A percentile compares a stretch with the other conserved stretches of the same genome.
Evolutionary conservation across 1,284 basidiomycete species (phyloP).

Genomic region (Bondarzewia mesenterica): DNA sequence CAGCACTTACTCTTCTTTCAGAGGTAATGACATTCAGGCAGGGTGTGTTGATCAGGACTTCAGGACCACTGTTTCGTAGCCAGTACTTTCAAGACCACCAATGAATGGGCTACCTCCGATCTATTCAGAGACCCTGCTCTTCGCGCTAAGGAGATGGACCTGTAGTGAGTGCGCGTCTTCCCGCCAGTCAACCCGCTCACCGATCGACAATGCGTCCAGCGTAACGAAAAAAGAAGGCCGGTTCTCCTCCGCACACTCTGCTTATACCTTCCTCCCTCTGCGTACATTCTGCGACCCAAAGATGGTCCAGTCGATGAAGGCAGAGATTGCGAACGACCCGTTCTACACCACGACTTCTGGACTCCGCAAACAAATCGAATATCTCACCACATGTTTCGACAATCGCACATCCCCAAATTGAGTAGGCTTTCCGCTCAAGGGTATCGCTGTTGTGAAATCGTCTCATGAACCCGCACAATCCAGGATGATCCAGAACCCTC

Average conservation of each 20-base stretch:
- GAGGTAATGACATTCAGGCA: too few relatives aligned
- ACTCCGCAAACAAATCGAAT: too few relatives aligned
- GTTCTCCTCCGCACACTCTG: slow-evolving; percentile 1
- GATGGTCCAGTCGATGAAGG: neutral
- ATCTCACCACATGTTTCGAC: too few relatives aligned
- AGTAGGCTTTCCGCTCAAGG: slow-evolving; percentile 1
- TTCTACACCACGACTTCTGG: too few relatives aligned
- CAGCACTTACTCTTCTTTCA: neutral
- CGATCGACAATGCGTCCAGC: neutral
- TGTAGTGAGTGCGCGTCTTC: neutral
- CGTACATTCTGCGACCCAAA: too few relatives aligned
- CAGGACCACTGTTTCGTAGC: slow-evolving; percentile 6
- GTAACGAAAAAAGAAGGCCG: neutral
- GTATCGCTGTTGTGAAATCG: neutral
- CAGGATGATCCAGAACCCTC: neutral
- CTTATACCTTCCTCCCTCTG: neutral
- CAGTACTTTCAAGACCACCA: neutral
- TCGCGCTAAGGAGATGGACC: neutral
- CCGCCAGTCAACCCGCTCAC: neutral
- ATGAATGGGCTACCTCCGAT: slow-evolving; percentile 1
- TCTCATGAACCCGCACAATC: too few relatives aligned
- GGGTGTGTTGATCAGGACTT: too few relatives aligned
- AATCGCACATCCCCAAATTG: slow-evolving; percentile 1
- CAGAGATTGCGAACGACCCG: too few relatives aligned
- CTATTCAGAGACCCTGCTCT: neutral